Evolutionary conservation across 2,329 filamentous ascomycete species (phyloP).

Genomic region (Trichoderma citrinoviride): DNA sequence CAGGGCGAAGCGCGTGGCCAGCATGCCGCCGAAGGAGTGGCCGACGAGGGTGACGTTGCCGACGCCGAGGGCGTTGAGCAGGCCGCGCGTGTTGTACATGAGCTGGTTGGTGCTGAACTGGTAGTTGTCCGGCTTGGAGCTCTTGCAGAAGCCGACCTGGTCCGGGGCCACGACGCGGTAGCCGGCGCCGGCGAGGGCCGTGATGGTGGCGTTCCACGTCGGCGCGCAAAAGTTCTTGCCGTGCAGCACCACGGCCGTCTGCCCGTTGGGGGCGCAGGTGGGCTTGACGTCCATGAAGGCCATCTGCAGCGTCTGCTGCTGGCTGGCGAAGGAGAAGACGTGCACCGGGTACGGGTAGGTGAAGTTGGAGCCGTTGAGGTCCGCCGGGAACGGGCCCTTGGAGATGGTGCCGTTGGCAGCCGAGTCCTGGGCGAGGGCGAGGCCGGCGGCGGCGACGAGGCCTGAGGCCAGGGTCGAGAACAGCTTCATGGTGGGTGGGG

Average conservation of each 20-base stretch:
- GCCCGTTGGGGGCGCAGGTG: slow-evolving; percentile 35
- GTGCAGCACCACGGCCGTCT: slow-evolving; percentile 49
- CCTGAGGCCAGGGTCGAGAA: slow-evolving; percentile 26
- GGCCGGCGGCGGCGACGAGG: slow-evolving; percentile 25
- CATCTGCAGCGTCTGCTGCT: slow-evolving; percentile 50
- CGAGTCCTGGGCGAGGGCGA: slow-evolving; percentile 28
- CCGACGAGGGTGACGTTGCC: slow-evolving; percentile 48
- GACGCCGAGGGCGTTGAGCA: slow-evolving; percentile 45
- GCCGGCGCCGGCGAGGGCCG: slow-evolving; percentile 40
- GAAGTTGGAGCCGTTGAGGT: slow-evolving; percentile 51
- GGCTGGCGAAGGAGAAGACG: slow-evolving; percentile 47
- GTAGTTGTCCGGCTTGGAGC: slow-evolving; percentile 49
- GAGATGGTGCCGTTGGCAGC: slow-evolving; percentile 34
- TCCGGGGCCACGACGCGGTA: slow-evolving; percentile 54
- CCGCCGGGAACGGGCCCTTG: slow-evolving; percentile 38
- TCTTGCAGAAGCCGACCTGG: slow-evolving; percentile 58
- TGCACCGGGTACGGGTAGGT: slow-evolving; percentile 52
- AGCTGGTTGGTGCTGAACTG: slow-evolving; percentile 54
- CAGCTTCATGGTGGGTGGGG: slow-evolving; percentile 28
- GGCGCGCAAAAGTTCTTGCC: slow-evolving; percentile 57
- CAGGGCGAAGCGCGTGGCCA: slow-evolving; percentile 49
- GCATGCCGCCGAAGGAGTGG: slow-evolving; percentile 56
- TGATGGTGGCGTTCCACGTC: slow-evolving; percentile 51
- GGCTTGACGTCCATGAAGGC: slow-evolving; percentile 54
- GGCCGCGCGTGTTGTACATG: slow-evolving; percentile 48